A percentile compares a stretch with the other conserved stretches of the same genome.
These are phyloP conservation scores for Aquilaria agallochum DNA, from an alignment of 441 rosid genomes.

Conservation along the genomic window DNA sequence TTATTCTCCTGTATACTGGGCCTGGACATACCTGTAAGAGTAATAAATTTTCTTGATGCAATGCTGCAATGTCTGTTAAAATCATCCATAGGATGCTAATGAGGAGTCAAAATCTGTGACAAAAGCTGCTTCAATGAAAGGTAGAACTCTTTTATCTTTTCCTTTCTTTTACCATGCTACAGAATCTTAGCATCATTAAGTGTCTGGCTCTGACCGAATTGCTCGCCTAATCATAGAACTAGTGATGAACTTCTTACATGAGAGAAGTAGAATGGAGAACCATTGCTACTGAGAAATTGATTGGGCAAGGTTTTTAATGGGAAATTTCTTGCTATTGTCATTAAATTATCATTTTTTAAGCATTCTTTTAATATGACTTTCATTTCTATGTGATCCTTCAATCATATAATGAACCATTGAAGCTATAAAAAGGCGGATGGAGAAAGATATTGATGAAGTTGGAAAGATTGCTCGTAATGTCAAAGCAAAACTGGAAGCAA, in stretches of 20 bases:
- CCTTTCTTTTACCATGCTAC: not conserved
- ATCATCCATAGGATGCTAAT: slow-evolving; percentile 65
- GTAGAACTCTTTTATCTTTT: slow-evolving; percentile 22
- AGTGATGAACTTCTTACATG: not conserved
- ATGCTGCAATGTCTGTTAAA: too few relatives aligned
- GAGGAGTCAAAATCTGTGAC: slow-evolving; percentile 95
- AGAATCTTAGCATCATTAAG: not conserved
- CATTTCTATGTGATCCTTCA: not conserved
- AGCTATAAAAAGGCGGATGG: slow-evolving; percentile 94
- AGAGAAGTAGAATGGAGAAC: not conserved
- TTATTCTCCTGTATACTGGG: too few relatives aligned
- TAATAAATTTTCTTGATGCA: too few relatives aligned
- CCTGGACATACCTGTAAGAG: too few relatives aligned
- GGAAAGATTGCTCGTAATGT: slow-evolving; percentile 77
- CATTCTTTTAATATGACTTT: not conserved
- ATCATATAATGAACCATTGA: slow-evolving; percentile 15
- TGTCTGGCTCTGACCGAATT: not conserved
- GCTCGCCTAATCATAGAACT: not conserved
- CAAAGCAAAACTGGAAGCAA: slow-evolving; percentile 71
- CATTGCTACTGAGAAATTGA: not conserved
- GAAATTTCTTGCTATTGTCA: not conserved
- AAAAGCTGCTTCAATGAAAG: slow-evolving; percentile 95
- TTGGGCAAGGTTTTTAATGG: not conserved
- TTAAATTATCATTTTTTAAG: not conserved
- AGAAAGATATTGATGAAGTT: slow-evolving; percentile 87